Base-by-base conservation (phyloP, 2,329 filamentous ascomycete species). In the Fusarium robinianum region DNA sequence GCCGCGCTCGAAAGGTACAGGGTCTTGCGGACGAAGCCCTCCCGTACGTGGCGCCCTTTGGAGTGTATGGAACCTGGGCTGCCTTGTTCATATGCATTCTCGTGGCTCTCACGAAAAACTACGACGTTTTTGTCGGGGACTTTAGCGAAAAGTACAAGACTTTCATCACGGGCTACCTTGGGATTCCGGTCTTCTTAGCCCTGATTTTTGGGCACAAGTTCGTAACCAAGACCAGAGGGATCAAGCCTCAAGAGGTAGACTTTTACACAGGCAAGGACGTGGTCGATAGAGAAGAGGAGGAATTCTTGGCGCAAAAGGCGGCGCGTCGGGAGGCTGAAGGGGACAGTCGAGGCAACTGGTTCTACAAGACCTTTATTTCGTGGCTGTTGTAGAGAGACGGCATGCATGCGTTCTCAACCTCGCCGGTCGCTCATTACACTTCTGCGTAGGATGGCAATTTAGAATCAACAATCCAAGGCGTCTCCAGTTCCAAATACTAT, bases 51-150 rank as follows among this genome's bases (percentile, higher is more conserved):
- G 85, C 88, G 0, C 88, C 88, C 0, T 76, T 91, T 11, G 87
- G 88, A n/a, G 69, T 82, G 23, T 78, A 66, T 49, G 89, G 88
- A 8, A 88, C 84, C 0, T 82, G 82, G 62, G 72, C 73, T 46
- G 85, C 85, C 0, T 75, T 94, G 3, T 72, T 75, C 61, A 84
- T 90, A 70, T 90, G 86, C 69, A 75, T 78, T 61, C 63, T 94
- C 22, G 87, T 94, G 49, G 80, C 85, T 2, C 63, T 95, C 38
- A 92, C 88, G 62, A 95, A 94, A 78, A 91, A 90, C 75, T 94
- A 83, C 68, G 76, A 80, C 42, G 84, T 86, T 46, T 94, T 94
- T 67, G 74, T 81, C 51, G 65, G 55, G 74, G 76, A 68, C 57
- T 57, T 66, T 43, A 75, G 74, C 39, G 88, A 88, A 54, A 80